A percentile compares a stretch with the other conserved stretches of the same genome.
These are phyloP conservation scores for Mortierella sp. DNA, from an alignment of 371 early-diverging fungal genomes.

Conservation along the genomic window DNA sequence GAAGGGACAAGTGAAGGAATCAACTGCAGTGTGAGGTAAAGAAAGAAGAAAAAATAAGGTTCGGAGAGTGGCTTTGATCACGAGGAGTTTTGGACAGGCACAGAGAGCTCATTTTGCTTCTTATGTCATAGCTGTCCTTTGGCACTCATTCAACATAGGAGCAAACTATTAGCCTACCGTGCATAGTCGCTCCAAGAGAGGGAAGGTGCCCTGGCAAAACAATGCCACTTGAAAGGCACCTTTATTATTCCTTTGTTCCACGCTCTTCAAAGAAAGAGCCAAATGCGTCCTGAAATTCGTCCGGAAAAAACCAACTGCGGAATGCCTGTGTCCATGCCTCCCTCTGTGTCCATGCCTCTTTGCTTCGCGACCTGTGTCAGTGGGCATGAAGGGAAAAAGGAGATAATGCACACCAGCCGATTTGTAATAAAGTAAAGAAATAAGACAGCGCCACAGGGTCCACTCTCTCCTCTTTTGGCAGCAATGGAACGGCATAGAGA, in stretches of 20 bases:
- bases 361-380: not conserved
- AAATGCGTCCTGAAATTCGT: not conserved
- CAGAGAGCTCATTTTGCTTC: too few relatives aligned
- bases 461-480: not conserved
- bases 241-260: not conserved
- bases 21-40: not conserved
- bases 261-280: not conserved
- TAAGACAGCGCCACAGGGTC: not conserved
- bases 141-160: too few relatives aligned
- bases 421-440: not conserved
- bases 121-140: too few relatives aligned
- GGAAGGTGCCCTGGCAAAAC: too few relatives aligned
- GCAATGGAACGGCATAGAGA: not conserved
- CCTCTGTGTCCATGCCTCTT: too few relatives aligned
- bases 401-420: not conserved
- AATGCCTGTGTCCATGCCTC: not conserved
- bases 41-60: not conserved
- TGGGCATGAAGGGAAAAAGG: not conserved
- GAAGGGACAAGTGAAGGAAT: not conserved
- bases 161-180: too few relatives aligned
- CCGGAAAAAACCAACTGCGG: not conserved
- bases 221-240: too few relatives aligned
- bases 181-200: too few relatives aligned
- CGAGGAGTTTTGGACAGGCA: not conserved
- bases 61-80: constrained; percentile 13